Conservation (phyloP, 2,329 filamentous ascomycete species). For the Xylariaceae sp. region DNA sequence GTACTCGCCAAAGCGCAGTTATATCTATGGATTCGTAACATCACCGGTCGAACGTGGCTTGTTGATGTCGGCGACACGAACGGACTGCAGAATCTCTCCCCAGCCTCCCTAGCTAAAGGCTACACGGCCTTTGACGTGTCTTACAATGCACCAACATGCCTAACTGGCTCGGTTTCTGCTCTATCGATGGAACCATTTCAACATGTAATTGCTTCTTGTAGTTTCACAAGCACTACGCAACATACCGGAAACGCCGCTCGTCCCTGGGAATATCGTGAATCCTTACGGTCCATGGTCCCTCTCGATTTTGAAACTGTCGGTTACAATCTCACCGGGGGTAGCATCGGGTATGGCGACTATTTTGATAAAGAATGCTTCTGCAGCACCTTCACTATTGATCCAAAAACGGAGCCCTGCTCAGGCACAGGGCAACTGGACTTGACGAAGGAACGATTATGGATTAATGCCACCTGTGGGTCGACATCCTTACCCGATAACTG, state of each 20-base stretch:
- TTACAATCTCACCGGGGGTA: neutral
- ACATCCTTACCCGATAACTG: slow-evolving; percentile 13
- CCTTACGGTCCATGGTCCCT: slow-evolving; percentile 4
- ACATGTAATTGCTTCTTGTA: slow-evolving; percentile 13
- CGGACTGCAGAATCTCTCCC: slow-evolving; percentile 12
- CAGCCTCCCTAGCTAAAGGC: slow-evolving; percentile 7
- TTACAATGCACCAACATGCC: slow-evolving; percentile 10
- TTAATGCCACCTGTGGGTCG: slow-evolving; percentile 14
- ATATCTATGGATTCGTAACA: slow-evolving; percentile 8
- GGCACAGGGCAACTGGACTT: slow-evolving; percentile 16
- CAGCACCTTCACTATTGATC: slow-evolving; percentile 2
- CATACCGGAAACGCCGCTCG: slow-evolving; percentile 20
- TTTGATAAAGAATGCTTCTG: slow-evolving; percentile 22
- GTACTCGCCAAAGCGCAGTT: slow-evolving; percentile 20
- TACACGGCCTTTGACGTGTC: slow-evolving; percentile 3
- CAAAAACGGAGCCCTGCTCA: slow-evolving; percentile 3
- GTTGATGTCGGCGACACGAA: slow-evolving; percentile 9
- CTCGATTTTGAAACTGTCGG: slow-evolving; percentile 14
- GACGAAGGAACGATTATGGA: slow-evolving; percentile 17
- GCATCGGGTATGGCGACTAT: slow-evolving; percentile 3
- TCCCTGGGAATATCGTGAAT: slow-evolving; percentile 18
- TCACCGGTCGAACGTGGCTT: slow-evolving; percentile 19
- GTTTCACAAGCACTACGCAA: slow-evolving; percentile 10
- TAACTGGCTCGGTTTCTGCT: slow-evolving; percentile 12
- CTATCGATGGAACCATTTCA: slow-evolving; percentile 12